A percentile compares a stretch with the other conserved stretches of the same genome.
These are phyloP conservation scores for Boletus subcaerulescens DNA, from an alignment of 768 basidiomycete species.

Conservation along the genomic window DNA sequence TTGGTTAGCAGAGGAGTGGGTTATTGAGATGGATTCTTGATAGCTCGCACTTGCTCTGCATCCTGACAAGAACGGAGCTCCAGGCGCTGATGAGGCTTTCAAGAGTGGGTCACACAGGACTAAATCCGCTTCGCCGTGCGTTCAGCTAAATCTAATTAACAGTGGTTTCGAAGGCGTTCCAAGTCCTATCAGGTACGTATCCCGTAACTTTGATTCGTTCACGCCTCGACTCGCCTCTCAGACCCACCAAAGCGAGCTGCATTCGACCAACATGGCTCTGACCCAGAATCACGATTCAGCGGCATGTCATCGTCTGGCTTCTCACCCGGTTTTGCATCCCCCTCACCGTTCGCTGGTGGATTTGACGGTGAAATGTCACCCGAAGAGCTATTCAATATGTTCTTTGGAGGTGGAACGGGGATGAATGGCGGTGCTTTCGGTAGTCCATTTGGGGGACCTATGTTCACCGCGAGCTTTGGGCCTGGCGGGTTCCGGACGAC, in stretches of 20 bases:
- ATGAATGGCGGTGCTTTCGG: slow-evolving; percentile 49
- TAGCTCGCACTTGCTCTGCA: slow-evolving; percentile 87
- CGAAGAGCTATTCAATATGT: slow-evolving; percentile 98
- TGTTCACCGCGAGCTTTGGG: slow-evolving; percentile 79
- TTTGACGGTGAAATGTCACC: slow-evolving; percentile 89
- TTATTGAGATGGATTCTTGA: slow-evolving; percentile 9
- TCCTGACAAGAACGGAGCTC: slow-evolving; percentile 94
- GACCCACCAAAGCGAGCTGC: slow-evolving; percentile 89
- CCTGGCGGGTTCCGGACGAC: slow-evolving; percentile 79
- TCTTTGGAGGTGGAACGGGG: slow-evolving; percentile 73
- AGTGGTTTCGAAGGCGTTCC: slow-evolving; percentile 99
- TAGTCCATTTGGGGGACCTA: slow-evolving; percentile 44
- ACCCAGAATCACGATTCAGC: slow-evolving; percentile 80
- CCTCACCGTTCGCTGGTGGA: slow-evolving; percentile 47
- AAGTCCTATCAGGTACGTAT: slow-evolving; percentile 74
- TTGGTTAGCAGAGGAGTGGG: background rate
- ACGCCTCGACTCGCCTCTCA: slow-evolving; percentile 20
- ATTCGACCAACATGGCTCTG: slow-evolving; percentile 80
- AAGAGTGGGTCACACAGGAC: slow-evolving; percentile 62
- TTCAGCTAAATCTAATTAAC: slow-evolving; percentile 5
- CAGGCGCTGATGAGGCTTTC: slow-evolving; percentile 98
- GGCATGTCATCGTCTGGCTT: slow-evolving; percentile 62
- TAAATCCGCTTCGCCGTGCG: background rate
- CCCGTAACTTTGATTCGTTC: background rate
- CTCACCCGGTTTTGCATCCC: slow-evolving; percentile 47